A percentile compares a stretch with the other conserved stretches of the same genome.
These are phyloP conservation scores for Quercus phellos DNA, from an alignment of 331 rosid species.

Conservation along the genomic window DNA sequence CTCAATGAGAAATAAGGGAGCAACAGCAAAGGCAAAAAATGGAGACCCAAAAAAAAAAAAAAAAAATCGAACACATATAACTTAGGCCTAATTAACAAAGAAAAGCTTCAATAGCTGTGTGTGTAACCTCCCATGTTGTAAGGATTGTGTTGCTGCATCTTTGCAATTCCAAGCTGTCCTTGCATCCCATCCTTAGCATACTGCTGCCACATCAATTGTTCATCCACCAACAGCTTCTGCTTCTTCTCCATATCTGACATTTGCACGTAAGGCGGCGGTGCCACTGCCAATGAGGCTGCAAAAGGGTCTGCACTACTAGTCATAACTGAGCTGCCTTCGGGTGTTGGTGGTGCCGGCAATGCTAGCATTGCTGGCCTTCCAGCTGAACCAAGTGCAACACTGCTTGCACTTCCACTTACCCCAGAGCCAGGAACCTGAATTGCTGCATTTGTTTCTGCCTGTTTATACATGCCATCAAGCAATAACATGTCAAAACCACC, in stretches of 20 bases:
- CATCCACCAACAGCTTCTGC: constrained; percentile 65
- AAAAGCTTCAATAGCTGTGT: constrained; percentile 40
- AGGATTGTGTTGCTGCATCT: constrained; percentile 36
- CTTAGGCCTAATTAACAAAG: constrained; percentile 1
- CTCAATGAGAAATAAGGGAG: not conserved
- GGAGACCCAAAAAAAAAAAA: not conserved
- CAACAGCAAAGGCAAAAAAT: not conserved
- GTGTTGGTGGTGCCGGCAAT: constrained; percentile 59
- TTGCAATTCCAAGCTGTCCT: constrained; percentile 42
- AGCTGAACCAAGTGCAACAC: constrained; percentile 66
- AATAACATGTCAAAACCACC: constrained; percentile 71
- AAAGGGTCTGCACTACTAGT: constrained; percentile 49
- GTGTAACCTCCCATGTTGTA: constrained; percentile 54
- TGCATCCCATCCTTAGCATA: constrained; percentile 61
- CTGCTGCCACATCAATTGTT: constrained; percentile 87
- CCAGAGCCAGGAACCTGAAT: constrained; percentile 44
- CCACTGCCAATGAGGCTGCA: constrained; percentile 64
- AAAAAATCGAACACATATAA: constrained; percentile 5
- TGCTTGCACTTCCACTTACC: constrained; percentile 70
- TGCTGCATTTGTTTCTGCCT: constrained; percentile 26
- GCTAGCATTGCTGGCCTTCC: constrained; percentile 73
- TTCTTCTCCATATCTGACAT: constrained; percentile 91
- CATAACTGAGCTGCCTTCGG: constrained; percentile 12
- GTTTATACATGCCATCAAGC: constrained; percentile 78
- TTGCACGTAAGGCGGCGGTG: constrained; percentile 83